These are phyloP conservation scores for Pythium aphanidermatum DNA, from an alignment of 352 stramenopile species.

Conservation along the genomic window DNA sequence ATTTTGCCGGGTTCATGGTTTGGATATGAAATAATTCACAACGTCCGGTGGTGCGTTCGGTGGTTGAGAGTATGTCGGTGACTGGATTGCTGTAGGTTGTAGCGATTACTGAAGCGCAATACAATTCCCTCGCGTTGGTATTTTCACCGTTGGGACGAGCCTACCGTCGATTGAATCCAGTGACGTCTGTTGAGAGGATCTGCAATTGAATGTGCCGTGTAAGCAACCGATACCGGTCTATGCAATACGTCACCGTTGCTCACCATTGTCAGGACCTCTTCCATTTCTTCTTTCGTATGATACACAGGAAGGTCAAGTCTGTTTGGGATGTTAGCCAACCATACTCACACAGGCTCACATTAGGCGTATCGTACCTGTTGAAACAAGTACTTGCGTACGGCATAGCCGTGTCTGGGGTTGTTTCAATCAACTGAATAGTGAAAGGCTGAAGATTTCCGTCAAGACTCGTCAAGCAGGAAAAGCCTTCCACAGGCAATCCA, in stretches of 20 bases:
- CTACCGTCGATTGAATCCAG: conserved; percentile 70
- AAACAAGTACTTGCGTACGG: conserved; percentile 79
- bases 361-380: conserved; percentile 41
- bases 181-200: conserved; percentile 71
- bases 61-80: too few relatives aligned
- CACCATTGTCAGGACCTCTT: conserved; percentile 92
- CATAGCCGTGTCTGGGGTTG: conserved; percentile 44
- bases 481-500: conserved; percentile 75
- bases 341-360: neutral
- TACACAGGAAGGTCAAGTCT: conserved; percentile 78
- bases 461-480: conserved; percentile 72
- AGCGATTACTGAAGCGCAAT: too few relatives aligned
- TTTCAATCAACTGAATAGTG: conserved; percentile 58
- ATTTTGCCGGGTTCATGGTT: too few relatives aligned
- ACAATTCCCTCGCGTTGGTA: too few relatives aligned
- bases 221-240: neutral
- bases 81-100: too few relatives aligned
- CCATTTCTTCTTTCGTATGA: conserved; percentile 83
- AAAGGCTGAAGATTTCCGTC: conserved; percentile 69
- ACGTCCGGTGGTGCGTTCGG: too few relatives aligned
- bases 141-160: too few relatives aligned
- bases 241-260: too few relatives aligned
- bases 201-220: conserved; percentile 10
- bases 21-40: too few relatives aligned
- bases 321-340: neutral